Evolutionary conservation across 208 protist genomes (phyloP), one percentile per base, ranked within the genome.

Genomic region (Sergeia podlipaevii): DNA sequence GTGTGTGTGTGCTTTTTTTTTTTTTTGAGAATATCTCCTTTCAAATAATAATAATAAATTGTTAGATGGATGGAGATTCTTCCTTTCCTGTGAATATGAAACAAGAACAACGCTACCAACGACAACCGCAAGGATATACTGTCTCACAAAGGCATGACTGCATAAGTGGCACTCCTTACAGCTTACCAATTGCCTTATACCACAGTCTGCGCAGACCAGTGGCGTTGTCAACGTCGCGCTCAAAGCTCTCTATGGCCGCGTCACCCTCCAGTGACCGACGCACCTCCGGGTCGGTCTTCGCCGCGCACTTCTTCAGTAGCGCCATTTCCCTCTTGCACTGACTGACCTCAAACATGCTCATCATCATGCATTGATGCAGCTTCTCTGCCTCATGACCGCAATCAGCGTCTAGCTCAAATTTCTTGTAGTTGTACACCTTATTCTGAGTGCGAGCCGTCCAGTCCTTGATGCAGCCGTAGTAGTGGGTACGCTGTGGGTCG

Each of bases 291-390:
- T 89, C 74, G 39, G 82, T 39, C 13, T 63, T 63, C 15, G 79
- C 74, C 6, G 67, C 77, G 63, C 87, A 94, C 11, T 66, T 61
- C 72, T 94, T 94, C 47, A 94, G 70, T 34, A 75, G 45, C 21
- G 71, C 58, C 87, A 94, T 94, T 6, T 78, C 67, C 30, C 63
- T 57, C 37, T 85, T 73, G 41, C 87, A 94, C 39, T 65, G 55
- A 10, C 69, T 74, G 30, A 89, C 78, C 62, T 94, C 87, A 52
- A 91, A 94, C 72, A 85, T 88, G 65, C 73, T 84, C 57, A 87
- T 83, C 87, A 94, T 94, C 87, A 94, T 94, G 61, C 87, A 94
- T 64, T 91, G 73, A 37, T 94, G 82, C 45, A 94, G 62, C 53
- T 70, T 75, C 64, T 91, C 80, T 32, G 87, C 74, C 62, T 94